Base-by-base conservation (phyloP, 2,329 filamentous ascomycete genomes). In the Pyricularia grisea region DNA sequence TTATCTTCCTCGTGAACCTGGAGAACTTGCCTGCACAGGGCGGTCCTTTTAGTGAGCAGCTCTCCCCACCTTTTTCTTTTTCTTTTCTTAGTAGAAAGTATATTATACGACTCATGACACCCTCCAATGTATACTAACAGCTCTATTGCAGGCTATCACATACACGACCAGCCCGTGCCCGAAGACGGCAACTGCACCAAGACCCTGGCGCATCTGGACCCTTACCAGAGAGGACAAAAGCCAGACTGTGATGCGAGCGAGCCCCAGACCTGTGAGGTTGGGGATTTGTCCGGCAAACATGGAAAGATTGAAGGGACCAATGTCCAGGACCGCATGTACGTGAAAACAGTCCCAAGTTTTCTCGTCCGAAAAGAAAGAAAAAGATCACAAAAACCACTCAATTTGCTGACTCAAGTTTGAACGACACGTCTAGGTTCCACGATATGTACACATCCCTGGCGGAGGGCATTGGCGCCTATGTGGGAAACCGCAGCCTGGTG, bases 211-310 rank as follows among this genome's bases (percentile, higher is more conserved):
- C 92, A 94, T 74, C 84, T 93, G 10, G 90, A 94, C 75, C 91
- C 92, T n/a, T 91, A 84, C 77, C 76, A 82, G 66, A 88, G 90
- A 66, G 87, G 87, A 71, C 87, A 92, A 75, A 78, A 78, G 1
- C 81, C 87, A 5, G 74, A 84, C 5, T 94, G 92, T 79, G 82
- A 92, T 74, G 58, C 79, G 11, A 73, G 76, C 11, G 75, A 80
- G 9, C 89, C 89, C 10, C 78, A 85, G 71, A 88, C 86, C 11
- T 95, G 92, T 80, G 87, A 94, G 78, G 86, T 91, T 11, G 92
- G 92, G 72, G 92, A 94, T 76, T 82, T 93, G 69, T 85, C 86
- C 73, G 92, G 92, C 75, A 94, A 94, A 81, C 81, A 90, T 74
- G 90, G 90, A 71, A 82, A 83, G 70, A 85, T 91, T 70, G 63